A percentile compares a stretch with the other conserved stretches of the same genome.
Evolutionary conservation across 1,284 basidiomycete species (phyloP).

Genomic region (Moesziomyces globuligerus): DNA sequence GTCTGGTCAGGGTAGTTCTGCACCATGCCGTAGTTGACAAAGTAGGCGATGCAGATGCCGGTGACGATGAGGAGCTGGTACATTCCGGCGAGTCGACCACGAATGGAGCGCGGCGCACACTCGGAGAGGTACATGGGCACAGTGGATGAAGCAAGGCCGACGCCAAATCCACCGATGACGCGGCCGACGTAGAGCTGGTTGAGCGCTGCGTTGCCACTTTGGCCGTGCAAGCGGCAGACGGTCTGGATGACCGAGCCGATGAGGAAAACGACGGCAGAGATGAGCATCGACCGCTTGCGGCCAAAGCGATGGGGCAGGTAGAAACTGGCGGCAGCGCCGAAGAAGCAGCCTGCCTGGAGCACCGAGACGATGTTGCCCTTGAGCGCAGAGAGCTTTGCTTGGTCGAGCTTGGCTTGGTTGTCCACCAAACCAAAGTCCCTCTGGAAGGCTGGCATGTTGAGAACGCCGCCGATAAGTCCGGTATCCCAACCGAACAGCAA

Average conservation of each 20-base stretch:
- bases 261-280: conserved; percentile 57
- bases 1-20: conserved; percentile 31
- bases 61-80: conserved; percentile 69
- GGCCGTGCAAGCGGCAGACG: conserved; percentile 43
- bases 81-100: conserved; percentile 66
- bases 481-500: conserved; percentile 48
- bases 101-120: conserved; percentile 63
- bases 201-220: conserved; percentile 39
- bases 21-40: conserved; percentile 45
- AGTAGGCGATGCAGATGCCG: conserved; percentile 54
- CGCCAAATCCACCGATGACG: conserved; percentile 45
- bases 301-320: conserved; percentile 60
- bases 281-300: conserved; percentile 53
- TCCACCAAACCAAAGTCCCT: conserved; percentile 33
- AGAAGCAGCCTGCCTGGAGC: conserved; percentile 60
- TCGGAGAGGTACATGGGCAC: conserved; percentile 65
- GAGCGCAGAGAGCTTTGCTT: conserved; percentile 36
- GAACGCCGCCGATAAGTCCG: conserved; percentile 44
- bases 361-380: conserved; percentile 63
- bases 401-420: conserved; percentile 21
- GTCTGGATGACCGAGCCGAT: conserved; percentile 62
- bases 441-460: conserved; percentile 43
- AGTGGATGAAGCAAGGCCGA: conserved; percentile 47
- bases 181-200: conserved; percentile 61
- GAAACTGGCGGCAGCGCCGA: conserved; percentile 59